Percentiles rank a stretch among this genome's conserved stretches.
These are phyloP conservation scores for Eucalyptus cladocalyx DNA, from an alignment of 345 rosid genomes.

Conservation along the genomic window DNA sequence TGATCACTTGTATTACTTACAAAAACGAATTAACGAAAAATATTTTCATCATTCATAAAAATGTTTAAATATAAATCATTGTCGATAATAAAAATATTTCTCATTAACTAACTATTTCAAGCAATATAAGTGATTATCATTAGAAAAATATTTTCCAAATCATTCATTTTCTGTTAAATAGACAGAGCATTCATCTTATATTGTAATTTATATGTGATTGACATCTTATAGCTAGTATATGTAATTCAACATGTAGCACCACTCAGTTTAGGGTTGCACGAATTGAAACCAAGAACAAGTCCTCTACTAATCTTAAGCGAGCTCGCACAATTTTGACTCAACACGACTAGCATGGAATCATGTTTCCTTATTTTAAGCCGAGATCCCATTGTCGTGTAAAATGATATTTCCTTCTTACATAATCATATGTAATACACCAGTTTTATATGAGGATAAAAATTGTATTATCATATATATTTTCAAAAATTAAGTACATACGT, in stretches of 20 bases:
- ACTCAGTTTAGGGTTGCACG: not conserved
- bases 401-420: not conserved
- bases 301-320: not conserved
- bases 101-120: too few species aligned
- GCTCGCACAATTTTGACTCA: not conserved
- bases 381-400: not conserved
- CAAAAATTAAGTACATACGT: not conserved
- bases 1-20: too few species aligned
- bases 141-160: rapidly evolving
- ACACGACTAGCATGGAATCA: not conserved
- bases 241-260: not conserved
- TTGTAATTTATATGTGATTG: too few species aligned
- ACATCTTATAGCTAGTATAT: not conserved
- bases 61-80: too few species aligned
- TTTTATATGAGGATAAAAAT: not conserved
- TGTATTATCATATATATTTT: not conserved
- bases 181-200: too few species aligned
- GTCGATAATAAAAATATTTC: too few species aligned
- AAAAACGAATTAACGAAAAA: too few species aligned
- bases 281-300: not conserved
- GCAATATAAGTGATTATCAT: too few species aligned
- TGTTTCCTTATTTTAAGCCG: not conserved
- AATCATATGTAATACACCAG: not conserved
- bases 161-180: too few species aligned
- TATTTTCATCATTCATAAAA: too few species aligned